Base-by-base conservation (phyloP, 2,329 filamentous ascomycete genomes). In the Leptographium lundbergii region DNA sequence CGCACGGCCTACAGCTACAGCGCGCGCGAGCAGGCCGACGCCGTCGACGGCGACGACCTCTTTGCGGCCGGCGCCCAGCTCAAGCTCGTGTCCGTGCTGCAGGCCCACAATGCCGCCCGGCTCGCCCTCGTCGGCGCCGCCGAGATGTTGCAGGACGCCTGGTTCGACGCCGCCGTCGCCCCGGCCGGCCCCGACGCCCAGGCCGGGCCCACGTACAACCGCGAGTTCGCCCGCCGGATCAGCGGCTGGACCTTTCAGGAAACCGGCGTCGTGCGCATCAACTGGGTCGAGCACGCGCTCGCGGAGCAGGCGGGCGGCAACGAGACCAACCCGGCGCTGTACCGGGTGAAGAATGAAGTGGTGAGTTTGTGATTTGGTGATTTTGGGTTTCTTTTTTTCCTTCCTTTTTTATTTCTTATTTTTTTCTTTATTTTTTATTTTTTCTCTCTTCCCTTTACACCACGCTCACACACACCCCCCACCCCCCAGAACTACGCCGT, bases 181-280 rank as follows among this genome's bases (percentile, higher is more conserved):
- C 84, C 83, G 68, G 74, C 71, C 32, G 74, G 71, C 25, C 75
- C 73, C 60, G 72, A 73, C 60, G 70, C 27, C 47, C 39, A 79
- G 62, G 75, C 79, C 57, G 76, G 80, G 51, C 81, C 81, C 70
- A 87, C 89, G 14, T 81, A 80, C 65, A 99, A 99, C 75, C 81
- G 84, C 67, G 88, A 88, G 58, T 97, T 99, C 68, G 88, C 88
- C 24, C 86, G 87, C 73, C 84, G 87, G 67, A 72, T 99, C 59
- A 86, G 88, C n/a, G 87, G 82, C n/a, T 99, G 94, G 94, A 84
- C 91, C 0, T 99, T 99, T 78, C 86, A 95, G 74, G 94, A 99
- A 77, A 82, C 86, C 58, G 94, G 94, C 66, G 89, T 99, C 13
- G 71, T 99, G 66, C 87, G 88, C 66, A 88, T 95, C 67, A 89